Evolutionary conservation across 2,329 filamentous ascomycete genomes (phyloP), one percentile per base, ranked within the genome.

Genomic region (Epichloe gansuensis): DNA sequence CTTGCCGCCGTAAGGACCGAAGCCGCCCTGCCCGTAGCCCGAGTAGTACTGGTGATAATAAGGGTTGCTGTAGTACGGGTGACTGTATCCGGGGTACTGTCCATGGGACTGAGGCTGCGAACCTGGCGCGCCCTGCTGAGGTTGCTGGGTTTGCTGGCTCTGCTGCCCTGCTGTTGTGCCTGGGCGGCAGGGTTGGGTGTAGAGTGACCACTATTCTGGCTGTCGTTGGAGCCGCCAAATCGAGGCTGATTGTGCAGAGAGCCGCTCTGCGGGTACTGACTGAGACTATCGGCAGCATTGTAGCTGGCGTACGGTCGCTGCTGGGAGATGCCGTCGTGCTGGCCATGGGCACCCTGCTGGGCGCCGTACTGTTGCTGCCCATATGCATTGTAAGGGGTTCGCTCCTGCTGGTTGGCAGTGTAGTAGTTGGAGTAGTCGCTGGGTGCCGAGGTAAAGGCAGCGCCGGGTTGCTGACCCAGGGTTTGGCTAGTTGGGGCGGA

Each of bases 341-440:
- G 85, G 58, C 75, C 80, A 63, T 85, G 83, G 3, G 69, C 72
- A 54, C 70, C 74, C 59, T 78, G 73, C 59, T 80, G 77, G 59
- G 78, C 76, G 49, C 71, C 72, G 63, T 78, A 80, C 48, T 79
- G 75, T 58, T 81, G 75, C 52, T 81, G 75, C 52, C 75, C 77
- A 65, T 94, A 90, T 66, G 93, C 89, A 67, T 89, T 86, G 73
- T 93, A 95, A 1, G 82, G 78, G 63, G 83, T 83, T 58, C 88
- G 85, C 59, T 81, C 75, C 60, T 81, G 83, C 59, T 75, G 82
- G 58, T 89, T 88, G 38, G 85, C 80, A 3, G 86, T 88, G 68
- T 95, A 94, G 72, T 94, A 95, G 5, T 85, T 84, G 21, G 86
- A 85, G 69, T 88, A 95, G 59, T 95, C 89, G 66, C 76, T 81